These are phyloP conservation scores for Apiospora koreana DNA, from an alignment of 2,329 filamentous ascomycete species.

Conservation along the genomic window DNA sequence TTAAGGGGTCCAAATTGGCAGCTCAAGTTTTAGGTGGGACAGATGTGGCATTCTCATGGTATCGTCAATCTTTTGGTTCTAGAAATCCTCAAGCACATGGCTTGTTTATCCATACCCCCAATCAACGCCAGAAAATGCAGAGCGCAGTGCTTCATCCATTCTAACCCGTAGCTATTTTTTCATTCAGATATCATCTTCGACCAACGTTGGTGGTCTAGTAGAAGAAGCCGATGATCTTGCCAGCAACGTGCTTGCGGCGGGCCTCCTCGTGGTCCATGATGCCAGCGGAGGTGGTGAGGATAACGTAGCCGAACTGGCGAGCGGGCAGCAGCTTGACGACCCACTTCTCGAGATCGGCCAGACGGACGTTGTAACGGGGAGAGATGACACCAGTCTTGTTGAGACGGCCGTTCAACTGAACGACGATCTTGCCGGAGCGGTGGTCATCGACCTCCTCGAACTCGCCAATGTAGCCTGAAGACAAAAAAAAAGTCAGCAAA, in stretches of 20 bases:
- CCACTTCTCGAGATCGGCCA: constrained; percentile 99
- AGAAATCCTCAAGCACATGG: constrained; percentile 11
- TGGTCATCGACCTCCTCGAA: constrained; percentile 99
- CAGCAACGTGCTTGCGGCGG: constrained; percentile 96
- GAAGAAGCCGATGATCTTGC: constrained; percentile 99
- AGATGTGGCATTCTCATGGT: constrained; percentile 9
- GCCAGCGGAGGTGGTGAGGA: constrained; percentile 97
- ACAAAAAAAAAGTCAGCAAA: constrained; percentile 49
- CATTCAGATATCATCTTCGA: constrained; percentile 18
- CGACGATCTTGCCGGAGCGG: constrained; percentile 99
- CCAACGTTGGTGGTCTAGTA: constrained; percentile 63
- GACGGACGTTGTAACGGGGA: constrained; percentile 98
- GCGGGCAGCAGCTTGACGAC: constrained; percentile 98
- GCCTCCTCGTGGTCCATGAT: constrained; percentile 99
- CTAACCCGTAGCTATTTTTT: constrained; percentile 12
- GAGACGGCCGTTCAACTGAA: constrained; percentile 98
- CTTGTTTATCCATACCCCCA: constrained; percentile 28
- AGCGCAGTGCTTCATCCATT: constrained; percentile 6
- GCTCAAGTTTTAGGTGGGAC: neutral
- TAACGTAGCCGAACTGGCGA: constrained; percentile 99
- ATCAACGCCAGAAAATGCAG: constrained; percentile 33
- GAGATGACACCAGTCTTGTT: constrained; percentile 99
- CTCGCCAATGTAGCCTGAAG: constrained; percentile 93
- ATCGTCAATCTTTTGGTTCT: constrained; percentile 11
- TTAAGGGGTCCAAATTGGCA: too few species aligned